Evolutionary conservation across 2,329 filamentous ascomycete genomes (phyloP).

Genomic region (Hypomyces perniciosus): DNA sequence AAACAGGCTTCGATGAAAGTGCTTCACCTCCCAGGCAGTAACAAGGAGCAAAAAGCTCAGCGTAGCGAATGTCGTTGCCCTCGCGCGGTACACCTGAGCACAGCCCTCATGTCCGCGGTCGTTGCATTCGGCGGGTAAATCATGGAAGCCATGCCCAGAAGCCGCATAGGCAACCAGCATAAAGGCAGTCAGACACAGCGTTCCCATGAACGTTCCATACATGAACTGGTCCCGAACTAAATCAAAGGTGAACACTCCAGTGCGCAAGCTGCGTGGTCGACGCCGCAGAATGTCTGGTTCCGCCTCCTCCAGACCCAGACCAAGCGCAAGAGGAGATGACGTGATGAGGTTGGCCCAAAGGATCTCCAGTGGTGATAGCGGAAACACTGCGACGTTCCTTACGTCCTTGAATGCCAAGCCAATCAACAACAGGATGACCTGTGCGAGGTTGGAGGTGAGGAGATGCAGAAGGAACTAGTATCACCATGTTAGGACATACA

Average conservation of each 20-base stretch:
- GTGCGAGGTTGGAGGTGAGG: slow-evolving; percentile 63
- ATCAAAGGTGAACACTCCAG: slow-evolving; percentile 59
- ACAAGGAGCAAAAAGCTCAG: slow-evolving; percentile 63
- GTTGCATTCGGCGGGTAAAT: slow-evolving; percentile 55
- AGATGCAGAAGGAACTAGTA: slow-evolving; percentile 56
- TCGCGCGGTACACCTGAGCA: slow-evolving; percentile 54
- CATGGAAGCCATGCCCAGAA: slow-evolving; percentile 38
- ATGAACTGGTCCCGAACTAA: slow-evolving; percentile 61
- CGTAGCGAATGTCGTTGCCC: slow-evolving; percentile 63
- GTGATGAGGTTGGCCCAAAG: slow-evolving; percentile 74
- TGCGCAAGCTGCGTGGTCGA: slow-evolving; percentile 54
- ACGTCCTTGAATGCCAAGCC: slow-evolving; percentile 63
- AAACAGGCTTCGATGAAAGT: slow-evolving; percentile 64
- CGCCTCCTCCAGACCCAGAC: slow-evolving; percentile 64
- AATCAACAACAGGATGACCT: slow-evolving; percentile 62
- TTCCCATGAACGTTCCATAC: slow-evolving; percentile 59
- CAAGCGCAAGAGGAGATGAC: slow-evolving; percentile 64
- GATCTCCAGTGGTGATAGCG: slow-evolving; percentile 65
- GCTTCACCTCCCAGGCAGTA: slow-evolving; percentile 68
- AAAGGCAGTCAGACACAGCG: slow-evolving; percentile 56
- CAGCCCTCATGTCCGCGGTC: slow-evolving; percentile 45
- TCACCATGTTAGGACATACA: slow-evolving; percentile 12
- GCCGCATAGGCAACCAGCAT: slow-evolving; percentile 51
- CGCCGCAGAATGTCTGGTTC: slow-evolving; percentile 61
- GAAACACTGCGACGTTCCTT: slow-evolving; percentile 57